Conservation (phyloP, 2,329 filamentous ascomycete genomes). For the Aspergillus oerlinghausenensis region DNA sequence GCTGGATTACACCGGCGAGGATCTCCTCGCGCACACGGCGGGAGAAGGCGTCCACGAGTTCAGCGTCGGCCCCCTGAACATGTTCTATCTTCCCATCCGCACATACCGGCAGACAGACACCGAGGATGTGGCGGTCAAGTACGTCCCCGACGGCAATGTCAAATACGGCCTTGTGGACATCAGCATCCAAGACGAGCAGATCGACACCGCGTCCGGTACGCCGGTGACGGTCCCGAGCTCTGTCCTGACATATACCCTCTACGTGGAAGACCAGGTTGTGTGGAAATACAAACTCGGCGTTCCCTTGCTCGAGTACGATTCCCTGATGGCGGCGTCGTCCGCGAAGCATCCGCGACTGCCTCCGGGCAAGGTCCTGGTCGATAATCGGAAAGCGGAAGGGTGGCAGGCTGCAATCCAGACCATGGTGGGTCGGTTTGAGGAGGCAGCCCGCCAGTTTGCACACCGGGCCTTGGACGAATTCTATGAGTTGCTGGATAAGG, state of each 20-base stretch:
- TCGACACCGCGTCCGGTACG: slow-evolving; percentile 9
- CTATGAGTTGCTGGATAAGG: slow-evolving; percentile 13
- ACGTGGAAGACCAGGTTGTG: slow-evolving; percentile 70
- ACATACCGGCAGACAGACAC: slow-evolving; percentile 79
- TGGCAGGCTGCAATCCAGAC: slow-evolving; percentile 19
- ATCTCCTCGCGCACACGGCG: slow-evolving; percentile 18
- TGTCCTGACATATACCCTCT: slow-evolving; percentile 73
- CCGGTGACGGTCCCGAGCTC: slow-evolving; percentile 41
- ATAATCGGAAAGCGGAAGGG: slow-evolving; percentile 17
- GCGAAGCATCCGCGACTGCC: slow-evolving; percentile 17
- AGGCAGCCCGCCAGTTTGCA: slow-evolving; percentile 8
- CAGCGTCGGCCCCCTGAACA: slow-evolving; percentile 82
- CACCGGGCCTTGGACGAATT: slow-evolving; percentile 7
- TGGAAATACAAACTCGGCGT: slow-evolving; percentile 57
- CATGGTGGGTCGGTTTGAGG: slow-evolving; percentile 18
- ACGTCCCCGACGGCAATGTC: slow-evolving; percentile 73
- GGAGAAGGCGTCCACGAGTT: slow-evolving; percentile 69
- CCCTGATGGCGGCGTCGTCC: slow-evolving; percentile 1
- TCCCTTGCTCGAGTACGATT: slow-evolving; percentile 21
- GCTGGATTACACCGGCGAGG: slow-evolving; percentile 13
- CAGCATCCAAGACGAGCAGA: slow-evolving; percentile 53
- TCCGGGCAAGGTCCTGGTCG: slow-evolving; percentile 30
- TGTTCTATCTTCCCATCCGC: slow-evolving; percentile 84
- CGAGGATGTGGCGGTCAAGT: slow-evolving; percentile 81
- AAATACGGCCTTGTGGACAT: slow-evolving; percentile 87